Percentiles rank a stretch among this genome's conserved stretches.
These are phyloP conservation scores for Aspergillus affinis DNA, from an alignment of 495 filamentous ascomycete species.

Conservation along the genomic window DNA sequence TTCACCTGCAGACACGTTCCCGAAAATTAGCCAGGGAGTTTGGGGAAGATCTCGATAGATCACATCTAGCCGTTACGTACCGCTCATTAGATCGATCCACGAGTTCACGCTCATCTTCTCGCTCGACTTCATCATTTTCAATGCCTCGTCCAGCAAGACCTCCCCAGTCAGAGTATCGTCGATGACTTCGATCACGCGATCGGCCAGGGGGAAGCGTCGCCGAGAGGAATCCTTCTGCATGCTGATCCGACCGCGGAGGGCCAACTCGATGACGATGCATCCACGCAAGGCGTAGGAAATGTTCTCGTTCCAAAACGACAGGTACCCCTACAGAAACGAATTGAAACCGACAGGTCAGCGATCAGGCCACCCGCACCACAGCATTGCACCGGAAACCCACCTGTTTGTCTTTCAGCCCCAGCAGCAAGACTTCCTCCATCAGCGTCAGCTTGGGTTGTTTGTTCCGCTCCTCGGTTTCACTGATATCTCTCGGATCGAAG, in stretches of 20 bases:
- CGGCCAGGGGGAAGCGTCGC: slow-evolving; percentile 86
- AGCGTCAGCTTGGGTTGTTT: slow-evolving; percentile 97
- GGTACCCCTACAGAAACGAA: slow-evolving; percentile 68
- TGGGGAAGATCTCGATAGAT: slow-evolving; percentile 9
- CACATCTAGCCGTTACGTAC: slow-evolving; percentile 50
- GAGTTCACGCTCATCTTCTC: slow-evolving; percentile 99
- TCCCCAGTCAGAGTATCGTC: slow-evolving; percentile 97
- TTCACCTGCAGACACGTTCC: slow-evolving; percentile 65
- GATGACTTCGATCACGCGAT: slow-evolving; percentile 92
- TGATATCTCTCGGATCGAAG: slow-evolving; percentile 95
- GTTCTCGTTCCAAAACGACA: slow-evolving; percentile 99
- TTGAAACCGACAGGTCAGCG: slow-evolving; percentile 20
- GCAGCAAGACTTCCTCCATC: slow-evolving; percentile 95
- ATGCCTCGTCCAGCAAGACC: slow-evolving; percentile 93
- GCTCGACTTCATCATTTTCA: slow-evolving; percentile 99
- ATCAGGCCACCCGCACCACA: slow-evolving; percentile 5
- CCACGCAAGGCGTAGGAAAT: slow-evolving; percentile 96
- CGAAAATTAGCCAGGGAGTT: not conserved
- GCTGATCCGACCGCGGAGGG: slow-evolving; percentile 92
- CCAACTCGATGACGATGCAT: slow-evolving; percentile 96
- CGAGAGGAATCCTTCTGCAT: slow-evolving; percentile 97
- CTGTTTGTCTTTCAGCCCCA: slow-evolving; percentile 98
- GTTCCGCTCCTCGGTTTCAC: slow-evolving; percentile 91
- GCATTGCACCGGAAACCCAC: slow-evolving; percentile 43
- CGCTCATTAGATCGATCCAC: slow-evolving; percentile 98